Percentiles rank a stretch among this genome's conserved stretches.
Evolutionary conservation across 2,329 filamentous ascomycete genomes (phyloP).

Genomic region (Nothophaeocryptopus gaeumannii): DNA sequence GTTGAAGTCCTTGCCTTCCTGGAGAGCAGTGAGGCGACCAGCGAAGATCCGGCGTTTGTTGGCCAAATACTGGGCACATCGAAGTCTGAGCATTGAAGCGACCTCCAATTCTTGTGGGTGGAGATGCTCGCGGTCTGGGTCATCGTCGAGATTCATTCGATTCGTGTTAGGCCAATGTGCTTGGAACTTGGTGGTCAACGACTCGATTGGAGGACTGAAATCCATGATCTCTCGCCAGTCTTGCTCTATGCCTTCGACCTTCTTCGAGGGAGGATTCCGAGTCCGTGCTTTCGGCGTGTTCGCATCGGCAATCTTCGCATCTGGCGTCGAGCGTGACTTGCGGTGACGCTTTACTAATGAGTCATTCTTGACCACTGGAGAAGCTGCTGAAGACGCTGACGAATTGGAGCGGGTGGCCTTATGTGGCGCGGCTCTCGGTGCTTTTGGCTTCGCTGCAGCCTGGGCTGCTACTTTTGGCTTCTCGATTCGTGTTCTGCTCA

Average conservation of each 20-base stretch:
- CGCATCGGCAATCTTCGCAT: background rate
- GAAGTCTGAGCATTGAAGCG: constrained; percentile 75
- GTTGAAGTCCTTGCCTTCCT: constrained; percentile 76
- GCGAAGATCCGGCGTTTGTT: constrained; percentile 92
- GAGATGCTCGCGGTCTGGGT: constrained; percentile 67
- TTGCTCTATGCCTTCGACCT: constrained; percentile 25
- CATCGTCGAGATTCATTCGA: constrained; percentile 70
- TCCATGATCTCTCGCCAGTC: constrained; percentile 29
- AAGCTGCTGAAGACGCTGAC: no score
- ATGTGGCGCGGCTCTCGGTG: constrained; percentile 5
- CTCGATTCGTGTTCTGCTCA: constrained; percentile 15
- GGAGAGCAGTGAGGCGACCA: constrained; percentile 64
- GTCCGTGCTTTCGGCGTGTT: constrained; percentile 26
- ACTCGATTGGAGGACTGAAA: constrained; percentile 26
- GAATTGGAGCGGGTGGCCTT: no score
- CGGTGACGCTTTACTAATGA: constrained; percentile 17
- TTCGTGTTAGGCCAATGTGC: constrained; percentile 58
- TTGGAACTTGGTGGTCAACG: constrained; percentile 22
- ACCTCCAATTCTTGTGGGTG: constrained; percentile 75
- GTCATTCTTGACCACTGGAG: constrained; percentile 2
- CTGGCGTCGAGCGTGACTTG: constrained; percentile 18
- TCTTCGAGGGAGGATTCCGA: constrained; percentile 29
- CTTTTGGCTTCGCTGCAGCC: constrained; percentile 7
- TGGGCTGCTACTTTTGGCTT: constrained; percentile 12
- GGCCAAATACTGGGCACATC: constrained; percentile 83